Conservation (phyloP, 2,329 filamentous ascomycete species). For the Chalaropsis ovoidea region DNA sequence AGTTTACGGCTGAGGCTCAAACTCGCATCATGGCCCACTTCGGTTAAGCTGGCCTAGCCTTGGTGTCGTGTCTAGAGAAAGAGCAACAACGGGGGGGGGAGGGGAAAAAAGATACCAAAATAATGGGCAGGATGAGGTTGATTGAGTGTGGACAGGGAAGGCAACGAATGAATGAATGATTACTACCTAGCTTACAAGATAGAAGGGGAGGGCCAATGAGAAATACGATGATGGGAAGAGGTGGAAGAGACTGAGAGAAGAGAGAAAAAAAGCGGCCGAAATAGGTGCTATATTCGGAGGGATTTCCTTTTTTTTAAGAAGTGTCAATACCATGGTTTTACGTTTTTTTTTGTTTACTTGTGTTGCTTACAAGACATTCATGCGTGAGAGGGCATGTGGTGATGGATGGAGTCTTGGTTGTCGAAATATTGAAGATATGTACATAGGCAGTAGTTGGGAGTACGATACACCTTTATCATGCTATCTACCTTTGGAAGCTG, state of each 20-base stretch:
- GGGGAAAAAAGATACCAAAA: conserved; percentile 19
- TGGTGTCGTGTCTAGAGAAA: not conserved
- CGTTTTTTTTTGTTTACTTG: conserved; percentile 11
- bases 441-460: too few species aligned
- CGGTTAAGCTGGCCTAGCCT: conserved; percentile 38
- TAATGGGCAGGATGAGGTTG: conserved; percentile 18
- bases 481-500: too few species aligned
- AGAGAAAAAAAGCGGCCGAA: conserved; percentile 3
- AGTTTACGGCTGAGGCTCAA: conserved; percentile 71
- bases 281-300: conserved; percentile 4
- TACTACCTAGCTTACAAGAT: conserved; percentile 21
- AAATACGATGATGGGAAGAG: not conserved
- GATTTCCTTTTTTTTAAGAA: conserved; percentile 16
- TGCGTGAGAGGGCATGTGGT: not conserved
- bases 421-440: too few species aligned
- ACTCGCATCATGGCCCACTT: conserved; percentile 71
- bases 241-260: not conserved
- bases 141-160: conserved; percentile 19
- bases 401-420: too few species aligned
- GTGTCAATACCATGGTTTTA: conserved; percentile 21
- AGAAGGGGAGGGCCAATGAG: conserved; percentile 16
- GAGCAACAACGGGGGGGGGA: conserved; percentile 13
- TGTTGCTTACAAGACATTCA: not conserved
- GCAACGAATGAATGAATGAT: conserved; percentile 25
- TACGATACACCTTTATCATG: too few species aligned